Evolutionary conservation across 2,329 filamentous ascomycete genomes (phyloP).

Genomic region (Bipolaris bicolor): DNA sequence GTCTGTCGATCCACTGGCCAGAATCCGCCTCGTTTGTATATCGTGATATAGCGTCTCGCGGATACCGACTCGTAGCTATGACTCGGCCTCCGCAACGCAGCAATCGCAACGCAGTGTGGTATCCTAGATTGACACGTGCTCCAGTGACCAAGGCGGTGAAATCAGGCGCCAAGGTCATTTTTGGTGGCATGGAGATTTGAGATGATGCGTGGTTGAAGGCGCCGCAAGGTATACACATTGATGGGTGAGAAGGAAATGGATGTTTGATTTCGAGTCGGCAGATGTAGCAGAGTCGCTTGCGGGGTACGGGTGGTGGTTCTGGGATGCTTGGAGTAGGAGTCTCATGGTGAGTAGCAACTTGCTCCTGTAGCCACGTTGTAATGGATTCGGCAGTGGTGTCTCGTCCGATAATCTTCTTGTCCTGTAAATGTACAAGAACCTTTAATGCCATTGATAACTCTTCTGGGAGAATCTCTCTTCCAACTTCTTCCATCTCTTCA

Average conservation of each 20-base stretch:
- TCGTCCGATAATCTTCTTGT: constrained; percentile 3
- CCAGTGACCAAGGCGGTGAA: constrained; percentile 22
- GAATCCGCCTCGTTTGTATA: constrained; percentile 13
- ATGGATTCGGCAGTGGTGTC: constrained; percentile 7
- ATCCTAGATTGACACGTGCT: constrained; percentile 20
- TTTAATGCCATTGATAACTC: constrained; percentile 12
- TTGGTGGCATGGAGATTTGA: constrained; percentile 9
- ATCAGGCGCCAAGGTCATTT: constrained; percentile 2
- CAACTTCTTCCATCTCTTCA: neutral
- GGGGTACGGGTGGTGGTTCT: constrained; percentile 5
- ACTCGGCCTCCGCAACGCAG: constrained; percentile 20
- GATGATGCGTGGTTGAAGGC: constrained; percentile 17
- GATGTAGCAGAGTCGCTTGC: constrained; percentile 17
- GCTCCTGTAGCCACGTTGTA: neutral
- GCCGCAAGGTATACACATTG: constrained; percentile 17
- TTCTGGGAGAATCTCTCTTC: neutral
- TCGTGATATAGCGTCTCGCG: constrained; percentile 15
- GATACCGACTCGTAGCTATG: constrained; percentile 17
- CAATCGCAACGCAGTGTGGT: constrained; percentile 16
- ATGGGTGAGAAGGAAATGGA: constrained; percentile 9
- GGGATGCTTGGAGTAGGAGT: neutral
- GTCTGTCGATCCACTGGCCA: constrained; percentile 6
- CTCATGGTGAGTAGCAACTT: neutral
- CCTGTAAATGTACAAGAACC: constrained; percentile 10
- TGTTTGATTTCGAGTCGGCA: constrained; percentile 10